Conservation (phyloP, 2,329 filamentous ascomycete genomes). For the Seiridium cupressi region DNA sequence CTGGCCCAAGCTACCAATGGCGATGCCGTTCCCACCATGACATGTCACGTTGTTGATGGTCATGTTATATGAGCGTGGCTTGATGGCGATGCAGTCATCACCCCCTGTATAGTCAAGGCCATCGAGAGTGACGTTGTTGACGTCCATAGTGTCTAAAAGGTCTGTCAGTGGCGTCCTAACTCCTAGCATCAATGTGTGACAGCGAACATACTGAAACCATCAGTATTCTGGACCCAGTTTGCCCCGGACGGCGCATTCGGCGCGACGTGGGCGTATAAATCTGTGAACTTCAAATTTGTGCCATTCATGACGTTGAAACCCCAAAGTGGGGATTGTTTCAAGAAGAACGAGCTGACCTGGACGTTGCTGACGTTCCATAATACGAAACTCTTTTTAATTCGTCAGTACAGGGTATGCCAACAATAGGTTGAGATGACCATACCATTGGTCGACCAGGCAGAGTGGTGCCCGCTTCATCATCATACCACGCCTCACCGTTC, state of each 20-base stretch:
- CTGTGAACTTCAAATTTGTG: constrained; percentile 48
- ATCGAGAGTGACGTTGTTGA: constrained; percentile 43
- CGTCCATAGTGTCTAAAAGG: constrained; percentile 48
- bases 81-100: constrained; percentile 57
- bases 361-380: constrained; percentile 58
- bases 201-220: constrained; percentile 41
- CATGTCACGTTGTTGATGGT: constrained; percentile 43
- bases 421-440: rapidly evolving
- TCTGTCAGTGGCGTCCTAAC: neutral
- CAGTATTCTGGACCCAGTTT: constrained; percentile 58
- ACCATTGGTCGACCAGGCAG: constrained; percentile 50
- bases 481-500: constrained; percentile 55
- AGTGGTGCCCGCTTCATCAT: constrained; percentile 41
- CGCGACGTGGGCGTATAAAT: constrained; percentile 49
- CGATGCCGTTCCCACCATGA: constrained; percentile 53
- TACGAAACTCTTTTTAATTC: constrained; percentile 40
- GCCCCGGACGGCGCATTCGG: constrained; percentile 45
- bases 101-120: constrained; percentile 55
- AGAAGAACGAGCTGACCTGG: constrained; percentile 48
- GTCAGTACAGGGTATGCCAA: neutral
- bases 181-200: neutral
- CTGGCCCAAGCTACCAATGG: constrained; percentile 54
- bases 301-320: constrained; percentile 57
- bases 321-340: constrained; percentile 52
- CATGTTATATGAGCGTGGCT: constrained; percentile 52